phyloP scores from a whole-genome alignment of 805 yeast species.

The Cyberlindnera mycetangii region DNA sequence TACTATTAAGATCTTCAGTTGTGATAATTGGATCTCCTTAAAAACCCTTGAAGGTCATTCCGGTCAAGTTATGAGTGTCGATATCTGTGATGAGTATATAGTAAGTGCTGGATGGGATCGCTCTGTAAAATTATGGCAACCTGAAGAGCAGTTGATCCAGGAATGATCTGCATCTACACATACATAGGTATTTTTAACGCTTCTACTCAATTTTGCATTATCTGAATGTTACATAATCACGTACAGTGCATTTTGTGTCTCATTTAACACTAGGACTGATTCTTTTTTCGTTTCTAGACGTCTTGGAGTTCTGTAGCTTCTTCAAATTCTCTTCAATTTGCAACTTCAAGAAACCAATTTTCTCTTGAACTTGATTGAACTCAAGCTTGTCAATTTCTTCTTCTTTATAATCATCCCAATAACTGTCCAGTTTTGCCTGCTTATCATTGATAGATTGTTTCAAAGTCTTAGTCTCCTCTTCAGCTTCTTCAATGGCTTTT shows the following conservation, averaged over 20 bases:
- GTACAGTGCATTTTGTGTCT: not conserved
- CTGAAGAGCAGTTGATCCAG: conserved; percentile 13
- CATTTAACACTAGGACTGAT: conserved; percentile 20
- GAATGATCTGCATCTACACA: not conserved
- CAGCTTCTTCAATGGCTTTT: conserved; percentile 46
- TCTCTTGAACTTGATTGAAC: conserved; percentile 13
- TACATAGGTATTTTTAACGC: no score
- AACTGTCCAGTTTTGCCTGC: conserved; percentile 15
- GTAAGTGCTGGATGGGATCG: conserved; percentile 22
- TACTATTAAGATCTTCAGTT: conserved; percentile 55
- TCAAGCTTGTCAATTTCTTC: conserved; percentile 16
- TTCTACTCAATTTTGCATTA: no score
- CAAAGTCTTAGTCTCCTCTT: conserved; percentile 28
- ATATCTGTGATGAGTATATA: conserved; percentile 45
- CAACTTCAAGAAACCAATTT: conserved; percentile 11
- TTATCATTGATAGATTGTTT: conserved; percentile 12
- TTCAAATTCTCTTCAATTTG: conserved; percentile 23
- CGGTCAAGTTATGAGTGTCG: conserved; percentile 74
- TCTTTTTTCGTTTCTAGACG: conserved; percentile 20
- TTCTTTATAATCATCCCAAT: conserved; percentile 21
- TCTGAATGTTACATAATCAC: no score
- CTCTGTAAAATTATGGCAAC: conserved; percentile 43
- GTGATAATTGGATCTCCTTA: conserved; percentile 66
- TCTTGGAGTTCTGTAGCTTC: conserved; percentile 20
- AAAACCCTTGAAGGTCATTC: conserved; percentile 52